Evolutionary conservation across 176 grass and related monocot genomes (phyloP).

Genomic region (Bothriochloa decipiens): DNA sequence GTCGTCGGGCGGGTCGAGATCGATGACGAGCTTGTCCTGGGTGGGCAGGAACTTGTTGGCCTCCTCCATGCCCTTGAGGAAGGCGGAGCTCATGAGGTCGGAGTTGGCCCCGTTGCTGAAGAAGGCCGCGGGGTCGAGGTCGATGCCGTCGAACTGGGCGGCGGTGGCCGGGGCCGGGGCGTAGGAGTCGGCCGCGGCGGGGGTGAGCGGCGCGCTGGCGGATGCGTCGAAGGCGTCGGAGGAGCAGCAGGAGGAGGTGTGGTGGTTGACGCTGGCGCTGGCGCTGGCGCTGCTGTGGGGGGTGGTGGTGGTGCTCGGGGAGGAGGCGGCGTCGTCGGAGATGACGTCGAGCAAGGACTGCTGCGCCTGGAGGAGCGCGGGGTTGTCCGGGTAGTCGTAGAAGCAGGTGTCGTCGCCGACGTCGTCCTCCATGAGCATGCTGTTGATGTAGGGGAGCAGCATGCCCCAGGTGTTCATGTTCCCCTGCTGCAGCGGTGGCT

Average conservation of each 20-base stretch:
- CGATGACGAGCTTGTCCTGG: conserved; percentile 44
- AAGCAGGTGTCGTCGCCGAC: conserved; percentile 67
- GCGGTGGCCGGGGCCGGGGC: neutral
- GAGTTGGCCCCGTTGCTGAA: conserved; percentile 49
- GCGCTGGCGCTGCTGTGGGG: neutral
- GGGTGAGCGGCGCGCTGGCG: neutral
- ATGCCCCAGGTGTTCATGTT: neutral
- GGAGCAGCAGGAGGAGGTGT: neutral
- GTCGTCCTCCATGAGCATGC: conserved; percentile 80
- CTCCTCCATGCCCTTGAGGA: conserved; percentile 77
- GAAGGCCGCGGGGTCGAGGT: conserved; percentile 44
- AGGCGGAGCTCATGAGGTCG: conserved; percentile 58
- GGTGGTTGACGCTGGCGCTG: neutral
- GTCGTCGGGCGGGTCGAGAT: conserved; percentile 41
- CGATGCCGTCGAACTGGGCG: conserved; percentile 10
- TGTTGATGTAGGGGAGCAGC: conserved; percentile 60
- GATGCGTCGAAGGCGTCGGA: neutral
- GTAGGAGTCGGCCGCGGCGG: conserved; percentile 40
- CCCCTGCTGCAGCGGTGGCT: neutral
- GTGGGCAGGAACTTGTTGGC: conserved; percentile 79
- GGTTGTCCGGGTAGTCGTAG: conserved; percentile 65
- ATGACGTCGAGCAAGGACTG: conserved; percentile 72
- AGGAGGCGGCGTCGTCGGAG: conserved; percentile 34
- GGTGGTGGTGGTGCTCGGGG: neutral
- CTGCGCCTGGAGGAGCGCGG: conserved; percentile 57